A percentile compares a stretch with the other conserved stretches of the same genome.
Conservation (phyloP, 2,329 filamentous ascomycete species). For the Neurospora crassa region DNA sequence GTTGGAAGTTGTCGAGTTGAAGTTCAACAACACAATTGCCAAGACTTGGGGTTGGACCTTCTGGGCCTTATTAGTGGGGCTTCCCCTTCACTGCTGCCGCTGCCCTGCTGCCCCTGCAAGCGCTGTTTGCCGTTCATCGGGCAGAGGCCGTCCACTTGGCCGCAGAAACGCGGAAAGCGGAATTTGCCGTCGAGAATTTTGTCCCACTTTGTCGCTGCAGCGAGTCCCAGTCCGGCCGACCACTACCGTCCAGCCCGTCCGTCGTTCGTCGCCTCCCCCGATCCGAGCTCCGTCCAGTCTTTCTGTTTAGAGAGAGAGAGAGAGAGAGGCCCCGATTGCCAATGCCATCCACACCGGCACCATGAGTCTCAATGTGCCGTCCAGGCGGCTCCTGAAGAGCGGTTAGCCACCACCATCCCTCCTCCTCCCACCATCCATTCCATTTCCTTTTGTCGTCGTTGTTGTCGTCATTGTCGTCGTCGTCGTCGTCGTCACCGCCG, state of each 20-base stretch:
- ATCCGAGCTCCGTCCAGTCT: conserved; percentile 1
- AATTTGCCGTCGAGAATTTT: not conserved
- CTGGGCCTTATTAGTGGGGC: not conserved
- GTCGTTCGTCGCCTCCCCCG: conserved; percentile 9
- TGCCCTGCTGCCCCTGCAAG: not conserved
- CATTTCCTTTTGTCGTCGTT: not conserved
- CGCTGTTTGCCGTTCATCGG: not conserved
- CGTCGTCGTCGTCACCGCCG: not conserved
- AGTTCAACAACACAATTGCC: not conserved
- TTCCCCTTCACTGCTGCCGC: not conserved
- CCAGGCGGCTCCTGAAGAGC: conserved; percentile 49
- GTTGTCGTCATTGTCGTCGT: not conserved
- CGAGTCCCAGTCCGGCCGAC: not conserved
- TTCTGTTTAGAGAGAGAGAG: not conserved
- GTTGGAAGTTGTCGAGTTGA: not conserved
- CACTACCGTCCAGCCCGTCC: not conserved
- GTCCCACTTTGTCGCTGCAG: not conserved
- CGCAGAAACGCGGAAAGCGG: not conserved
- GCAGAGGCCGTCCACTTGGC: not conserved
- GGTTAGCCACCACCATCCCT: conserved; percentile 34
- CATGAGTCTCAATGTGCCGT: conserved; percentile 59
- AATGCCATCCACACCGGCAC: conserved; percentile 20
- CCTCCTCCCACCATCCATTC: conserved; percentile 13
- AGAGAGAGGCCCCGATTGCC: conserved; percentile 2
- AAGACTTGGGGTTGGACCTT: not conserved